These are phyloP conservation scores for Ceratobasidium sp. DNA, from an alignment of 1,284 basidiomycete species.

Conservation along the genomic window DNA sequence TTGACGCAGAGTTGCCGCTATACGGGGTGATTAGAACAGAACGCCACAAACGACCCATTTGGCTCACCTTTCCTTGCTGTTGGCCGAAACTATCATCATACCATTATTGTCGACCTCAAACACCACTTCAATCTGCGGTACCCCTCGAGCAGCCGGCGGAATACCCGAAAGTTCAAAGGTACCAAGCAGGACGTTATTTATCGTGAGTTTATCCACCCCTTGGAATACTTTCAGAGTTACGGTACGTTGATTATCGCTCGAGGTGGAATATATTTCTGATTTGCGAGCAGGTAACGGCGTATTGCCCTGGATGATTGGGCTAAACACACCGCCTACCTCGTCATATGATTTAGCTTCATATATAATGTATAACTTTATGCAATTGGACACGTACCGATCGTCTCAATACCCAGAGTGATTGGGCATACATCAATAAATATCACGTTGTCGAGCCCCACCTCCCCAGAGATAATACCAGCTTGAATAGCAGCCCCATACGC, in stretches of 20 bases:
- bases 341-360: no score
- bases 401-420: slow-evolving; percentile 93
- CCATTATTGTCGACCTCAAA: slow-evolving; percentile 98
- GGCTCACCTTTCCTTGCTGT: slow-evolving; percentile 96
- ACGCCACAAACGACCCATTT: no score
- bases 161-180: slow-evolving; percentile 99
- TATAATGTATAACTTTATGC: no score
- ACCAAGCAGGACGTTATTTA: slow-evolving; percentile 98
- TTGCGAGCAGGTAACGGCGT: no score
- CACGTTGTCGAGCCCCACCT: slow-evolving; percentile 96
- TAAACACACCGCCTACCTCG: no score
- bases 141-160: slow-evolving; percentile 96
- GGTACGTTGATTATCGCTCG: slow-evolving; percentile 93
- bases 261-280: slow-evolving; percentile 99
- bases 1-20: no score
- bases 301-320: no score
- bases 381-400: slow-evolving; percentile 96
- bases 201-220: slow-evolving; percentile 96
- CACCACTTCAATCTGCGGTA: slow-evolving; percentile 98
- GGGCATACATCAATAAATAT: slow-evolving; percentile 96
- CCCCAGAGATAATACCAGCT: slow-evolving; percentile 93
- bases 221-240: slow-evolving; percentile 98
- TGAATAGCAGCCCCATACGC: slow-evolving; percentile 92
- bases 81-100: slow-evolving; percentile 96
- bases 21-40: no score